Evolutionary conservation across 2,329 filamentous ascomycete species (phyloP).

Genomic region (Fusarium stilboides): DNA sequence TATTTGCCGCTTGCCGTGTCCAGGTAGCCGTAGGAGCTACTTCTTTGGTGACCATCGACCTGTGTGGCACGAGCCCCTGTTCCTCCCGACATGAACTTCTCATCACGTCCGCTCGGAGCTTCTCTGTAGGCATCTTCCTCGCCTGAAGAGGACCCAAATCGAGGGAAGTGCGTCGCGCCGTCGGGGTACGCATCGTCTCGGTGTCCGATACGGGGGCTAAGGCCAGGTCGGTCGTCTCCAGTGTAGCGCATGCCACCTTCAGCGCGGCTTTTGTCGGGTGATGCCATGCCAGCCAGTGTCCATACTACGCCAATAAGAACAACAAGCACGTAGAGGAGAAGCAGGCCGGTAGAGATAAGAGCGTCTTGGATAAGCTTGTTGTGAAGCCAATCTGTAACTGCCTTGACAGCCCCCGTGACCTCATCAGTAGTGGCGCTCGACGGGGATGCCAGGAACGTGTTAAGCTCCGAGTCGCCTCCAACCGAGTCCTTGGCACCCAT

Average conservation of each 20-base stretch:
- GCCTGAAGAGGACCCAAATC: conserved; percentile 48
- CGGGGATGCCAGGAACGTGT: conserved; percentile 83
- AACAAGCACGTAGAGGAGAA: conserved; percentile 84
- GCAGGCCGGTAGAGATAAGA: conserved; percentile 81
- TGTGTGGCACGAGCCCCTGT: conserved; percentile 46
- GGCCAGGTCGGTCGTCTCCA: conserved; percentile 50
- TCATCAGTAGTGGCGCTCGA: conserved; percentile 82
- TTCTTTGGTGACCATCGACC: conserved; percentile 52
- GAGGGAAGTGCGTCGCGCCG: conserved; percentile 45
- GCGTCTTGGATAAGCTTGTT: conserved; percentile 81
- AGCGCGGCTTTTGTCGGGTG: conserved; percentile 66
- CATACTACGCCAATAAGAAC: conserved; percentile 81
- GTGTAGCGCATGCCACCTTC: conserved; percentile 69
- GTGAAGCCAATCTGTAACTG: conserved; percentile 77
- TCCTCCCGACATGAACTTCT: conserved; percentile 50
- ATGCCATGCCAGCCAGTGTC: conserved; percentile 72
- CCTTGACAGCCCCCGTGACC: conserved; percentile 81
- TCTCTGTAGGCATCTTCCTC: conserved; percentile 40
- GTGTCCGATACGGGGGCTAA: conserved; percentile 48
- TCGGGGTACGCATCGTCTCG: conserved; percentile 41
- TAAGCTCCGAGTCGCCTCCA: conserved; percentile 70
- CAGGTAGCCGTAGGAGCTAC: conserved; percentile 56
- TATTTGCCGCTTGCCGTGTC: conserved; percentile 49
- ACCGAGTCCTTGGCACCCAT: conserved; percentile 78
- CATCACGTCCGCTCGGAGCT: conserved; percentile 42